Percentiles rank a stretch among this genome's conserved stretches.
Evolutionary conservation across 2,329 filamentous ascomycete genomes (phyloP).

Genomic region (Penicillium sp.): DNA sequence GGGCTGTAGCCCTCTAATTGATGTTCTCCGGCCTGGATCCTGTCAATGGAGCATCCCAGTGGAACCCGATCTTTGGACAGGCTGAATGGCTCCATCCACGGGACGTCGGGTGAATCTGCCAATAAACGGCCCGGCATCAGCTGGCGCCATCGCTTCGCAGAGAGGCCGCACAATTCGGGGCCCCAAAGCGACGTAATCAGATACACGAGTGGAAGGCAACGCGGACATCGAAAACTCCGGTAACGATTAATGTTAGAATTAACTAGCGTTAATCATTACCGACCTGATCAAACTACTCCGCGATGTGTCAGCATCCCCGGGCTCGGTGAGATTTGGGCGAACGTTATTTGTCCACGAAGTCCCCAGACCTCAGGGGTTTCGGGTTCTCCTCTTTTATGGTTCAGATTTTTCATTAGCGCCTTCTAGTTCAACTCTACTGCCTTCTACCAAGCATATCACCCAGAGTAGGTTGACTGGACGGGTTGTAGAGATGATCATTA

Average conservation of each 20-base stretch:
- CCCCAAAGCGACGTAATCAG: not conserved
- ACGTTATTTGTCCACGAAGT: not conserved
- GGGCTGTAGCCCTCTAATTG: not conserved
- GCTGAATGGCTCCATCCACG: not conserved
- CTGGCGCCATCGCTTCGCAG: not conserved
- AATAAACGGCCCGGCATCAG: not conserved
- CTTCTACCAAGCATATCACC: not conserved
- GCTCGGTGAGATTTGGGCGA: not conserved
- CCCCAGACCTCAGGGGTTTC: not conserved
- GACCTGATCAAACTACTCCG: slow-evolving; percentile 2
- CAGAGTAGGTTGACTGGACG: not conserved
- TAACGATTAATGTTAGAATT: too few relatives aligned
- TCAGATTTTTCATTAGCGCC: not conserved
- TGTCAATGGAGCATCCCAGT: not conserved
- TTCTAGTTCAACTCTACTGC: not conserved
- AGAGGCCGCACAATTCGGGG: not conserved
- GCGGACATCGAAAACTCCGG: too few relatives aligned
- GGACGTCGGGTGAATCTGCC: not conserved
- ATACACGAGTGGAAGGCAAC: not conserved
- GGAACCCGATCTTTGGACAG: not conserved
- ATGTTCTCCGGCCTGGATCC: not conserved
- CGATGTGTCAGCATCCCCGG: slow-evolving; percentile 5
- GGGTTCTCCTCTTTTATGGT: not conserved
- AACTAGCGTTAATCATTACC: too few relatives aligned
- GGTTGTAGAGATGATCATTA: not conserved